phyloP scores from a whole-genome alignment of 2,329 filamentous ascomycete species.

The Aaosphaeria pasadenensis region DNA sequence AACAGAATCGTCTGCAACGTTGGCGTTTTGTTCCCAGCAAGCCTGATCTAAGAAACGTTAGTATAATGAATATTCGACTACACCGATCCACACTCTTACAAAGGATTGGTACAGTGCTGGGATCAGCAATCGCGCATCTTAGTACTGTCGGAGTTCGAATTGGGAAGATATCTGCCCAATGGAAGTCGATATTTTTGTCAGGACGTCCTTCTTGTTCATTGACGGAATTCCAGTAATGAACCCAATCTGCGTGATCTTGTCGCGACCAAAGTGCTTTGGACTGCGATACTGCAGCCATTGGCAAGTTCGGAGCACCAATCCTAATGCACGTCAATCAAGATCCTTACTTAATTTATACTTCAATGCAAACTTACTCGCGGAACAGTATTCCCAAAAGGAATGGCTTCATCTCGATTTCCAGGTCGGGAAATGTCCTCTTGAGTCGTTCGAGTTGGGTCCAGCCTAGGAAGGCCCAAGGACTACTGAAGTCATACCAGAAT shows the following conservation, averaged over 20 bases:
- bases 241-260: slow-evolving; percentile 33
- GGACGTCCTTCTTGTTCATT: slow-evolving; percentile 21
- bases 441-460: slow-evolving; percentile 30
- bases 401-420: slow-evolving; percentile 31
- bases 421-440: slow-evolving; percentile 19
- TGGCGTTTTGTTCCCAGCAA: slow-evolving; percentile 29
- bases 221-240: slow-evolving; percentile 30
- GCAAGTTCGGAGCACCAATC: slow-evolving; percentile 32
- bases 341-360: not conserved
- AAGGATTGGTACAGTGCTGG: slow-evolving; percentile 14
- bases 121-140: slow-evolving; percentile 27
- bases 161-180: slow-evolving; percentile 29
- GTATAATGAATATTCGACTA: not conserved
- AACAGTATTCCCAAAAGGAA: slow-evolving; percentile 33
- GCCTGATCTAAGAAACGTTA: slow-evolving; percentile 22
- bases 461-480: slow-evolving; percentile 33
- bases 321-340: slow-evolving; percentile 3
- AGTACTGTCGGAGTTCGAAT: slow-evolving; percentile 33
- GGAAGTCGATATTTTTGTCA: slow-evolving; percentile 24
- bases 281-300: slow-evolving; percentile 18
- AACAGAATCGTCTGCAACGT: slow-evolving; percentile 24
- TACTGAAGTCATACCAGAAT: slow-evolving; percentile 36
- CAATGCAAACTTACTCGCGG: slow-evolving; percentile 15
- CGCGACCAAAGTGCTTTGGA: slow-evolving; percentile 23
- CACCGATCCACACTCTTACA: slow-evolving; percentile 14